Evolutionary conservation across 192 early-diverging fungal genomes (phyloP), one percentile per base, ranked within the genome.

Genomic region (Martensiomyces pterosporus): DNA sequence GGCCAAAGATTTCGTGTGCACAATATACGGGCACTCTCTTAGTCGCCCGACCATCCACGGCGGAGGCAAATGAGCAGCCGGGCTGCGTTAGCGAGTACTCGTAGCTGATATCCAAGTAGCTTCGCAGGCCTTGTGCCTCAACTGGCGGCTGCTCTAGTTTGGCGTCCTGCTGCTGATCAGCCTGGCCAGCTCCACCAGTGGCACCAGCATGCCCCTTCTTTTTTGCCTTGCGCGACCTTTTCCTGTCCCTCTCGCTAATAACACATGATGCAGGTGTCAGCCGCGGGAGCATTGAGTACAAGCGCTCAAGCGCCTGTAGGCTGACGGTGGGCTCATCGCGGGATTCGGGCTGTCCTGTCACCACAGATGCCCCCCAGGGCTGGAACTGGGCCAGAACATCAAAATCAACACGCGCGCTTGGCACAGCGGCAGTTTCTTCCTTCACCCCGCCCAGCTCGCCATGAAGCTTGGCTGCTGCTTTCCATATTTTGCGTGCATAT

Each of bases 1-100:
- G 9, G 29, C 69, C 69, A 57, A 73, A 65, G 9, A 73, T 42
- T 0, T 9, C 36, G 4, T 15, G 12, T 2, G 54, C 57, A 22
- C 32, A 12, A 26, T 73, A 73, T 2, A 73, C 43, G 2, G 69
- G 69, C 46, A 73, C 62, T 0, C 12, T 8, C 16, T 57, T 65
- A 4, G 33, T 43, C 1, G 40, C 42, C 0, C 3, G 6, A 1
- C 54, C 59, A 4, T 69, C 55, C 5, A 32, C 29, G 1, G 36
- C 7, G 3, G 15, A 5, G 0, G 45, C 42, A 32, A 21, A 35
- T 4, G 34, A 22, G 16, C 14, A 12, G 4, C 64, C 64, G 0
- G 64, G 35, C 8, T 50, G 32, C 3, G 16, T 9, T 1, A 57
- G 18, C 17, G 66, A 57, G 29, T 49, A 61, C 3, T 16, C 17